Conservation (phyloP, 108 stramenopile species). For the Nitzschia sp. region DNA sequence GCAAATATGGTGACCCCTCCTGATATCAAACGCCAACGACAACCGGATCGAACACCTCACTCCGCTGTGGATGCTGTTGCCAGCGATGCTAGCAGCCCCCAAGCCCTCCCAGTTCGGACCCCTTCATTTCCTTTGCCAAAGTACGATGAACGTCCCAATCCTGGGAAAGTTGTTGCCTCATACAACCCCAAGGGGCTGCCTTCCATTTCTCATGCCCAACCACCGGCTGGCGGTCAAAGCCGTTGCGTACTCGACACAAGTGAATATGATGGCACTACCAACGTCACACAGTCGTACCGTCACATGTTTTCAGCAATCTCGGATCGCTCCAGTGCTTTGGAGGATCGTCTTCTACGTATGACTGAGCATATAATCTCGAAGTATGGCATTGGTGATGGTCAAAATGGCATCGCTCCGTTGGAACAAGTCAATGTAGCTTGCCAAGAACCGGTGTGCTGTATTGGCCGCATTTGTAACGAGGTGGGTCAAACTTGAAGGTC, state of each 20-base stretch:
- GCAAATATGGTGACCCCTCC: slow-evolving; percentile 50
- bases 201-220: slow-evolving; percentile 8
- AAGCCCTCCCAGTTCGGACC: neutral
- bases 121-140: slow-evolving; percentile 18
- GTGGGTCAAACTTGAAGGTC: slow-evolving; percentile 29
- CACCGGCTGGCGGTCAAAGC: slow-evolving; percentile 3
- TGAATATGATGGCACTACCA: slow-evolving; percentile 33
- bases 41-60: neutral
- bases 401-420: slow-evolving; percentile 41
- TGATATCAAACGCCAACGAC: slow-evolving; percentile 32
- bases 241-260: slow-evolving; percentile 14
- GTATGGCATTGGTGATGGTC: slow-evolving; percentile 43
- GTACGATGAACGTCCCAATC: slow-evolving; percentile 54
- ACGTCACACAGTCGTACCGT: slow-evolving; percentile 56
- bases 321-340: slow-evolving; percentile 74
- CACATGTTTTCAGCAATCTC: slow-evolving; percentile 93
- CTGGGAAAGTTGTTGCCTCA: slow-evolving; percentile 53
- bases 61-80: neutral
- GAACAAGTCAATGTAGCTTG: slow-evolving; percentile 87
- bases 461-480: slow-evolving; percentile 93
- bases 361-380: slow-evolving; percentile 52
- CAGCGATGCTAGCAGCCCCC: neutral
- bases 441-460: slow-evolving; percentile 74
- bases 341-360: slow-evolving; percentile 64
- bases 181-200: slow-evolving; percentile 25